Evolutionary conservation across 2,329 filamentous ascomycete genomes (phyloP).

Genomic region (Claviceps maximensis): DNA sequence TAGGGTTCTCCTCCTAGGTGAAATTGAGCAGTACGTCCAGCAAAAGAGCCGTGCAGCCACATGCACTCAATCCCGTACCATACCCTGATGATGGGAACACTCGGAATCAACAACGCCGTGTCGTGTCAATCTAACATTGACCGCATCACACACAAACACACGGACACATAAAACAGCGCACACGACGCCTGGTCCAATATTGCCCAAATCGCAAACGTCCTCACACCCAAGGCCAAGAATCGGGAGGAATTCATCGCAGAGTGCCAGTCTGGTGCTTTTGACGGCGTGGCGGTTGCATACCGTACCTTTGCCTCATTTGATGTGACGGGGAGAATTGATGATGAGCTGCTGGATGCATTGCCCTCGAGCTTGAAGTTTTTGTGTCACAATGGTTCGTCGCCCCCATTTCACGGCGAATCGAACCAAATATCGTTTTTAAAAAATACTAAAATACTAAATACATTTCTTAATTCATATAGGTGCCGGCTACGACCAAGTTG

Average conservation of each 20-base stretch:
- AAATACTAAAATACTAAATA: background rate
- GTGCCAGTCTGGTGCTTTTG: constrained; percentile 49
- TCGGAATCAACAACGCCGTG: background rate
- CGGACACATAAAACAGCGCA: constrained; percentile 33
- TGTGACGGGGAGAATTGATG: constrained; percentile 58
- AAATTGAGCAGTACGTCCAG: constrained; percentile 24
- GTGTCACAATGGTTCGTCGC: constrained; percentile 42
- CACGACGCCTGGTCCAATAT: constrained; percentile 51
- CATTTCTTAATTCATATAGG: constrained; percentile 27
- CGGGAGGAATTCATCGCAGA: constrained; percentile 58
- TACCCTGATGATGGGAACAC: no score
- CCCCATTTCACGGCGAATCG: no score
- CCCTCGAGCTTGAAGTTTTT: constrained; percentile 43
- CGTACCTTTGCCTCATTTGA: constrained; percentile 54
- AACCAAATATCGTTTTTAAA: no score
- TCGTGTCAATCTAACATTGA: background rate
- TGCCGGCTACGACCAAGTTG: constrained; percentile 76
- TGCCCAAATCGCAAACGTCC: constrained; percentile 47
- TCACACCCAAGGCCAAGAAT: constrained; percentile 46
- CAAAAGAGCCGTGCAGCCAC: background rate
- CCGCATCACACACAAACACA: background rate
- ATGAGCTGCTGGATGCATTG: constrained; percentile 49
- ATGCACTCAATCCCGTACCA: no score
- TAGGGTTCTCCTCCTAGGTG: constrained; percentile 27
- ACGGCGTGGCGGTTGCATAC: constrained; percentile 52